Evolutionary conservation across 495 filamentous ascomycete genomes (phyloP), one percentile per base, ranked within the genome.

Genomic region (Ramalina intermedia): DNA sequence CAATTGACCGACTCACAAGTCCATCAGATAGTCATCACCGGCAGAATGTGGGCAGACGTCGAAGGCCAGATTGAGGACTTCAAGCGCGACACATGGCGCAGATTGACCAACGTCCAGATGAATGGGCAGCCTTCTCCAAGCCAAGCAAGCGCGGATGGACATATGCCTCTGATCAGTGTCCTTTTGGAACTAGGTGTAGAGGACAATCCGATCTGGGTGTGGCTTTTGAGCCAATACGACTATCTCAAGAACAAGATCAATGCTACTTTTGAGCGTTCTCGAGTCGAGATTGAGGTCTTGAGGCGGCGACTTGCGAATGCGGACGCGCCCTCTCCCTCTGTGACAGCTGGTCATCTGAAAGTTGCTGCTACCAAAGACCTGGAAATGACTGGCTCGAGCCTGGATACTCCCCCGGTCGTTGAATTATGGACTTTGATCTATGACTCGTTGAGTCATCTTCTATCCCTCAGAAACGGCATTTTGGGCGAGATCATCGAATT

Each of bases 141-240:
- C 16, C 69, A 71, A n/a, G 63, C 59, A 20, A 69, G 74, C 17
- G 71, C 80, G 43, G 86, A 94, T 50, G 83, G 89, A 59, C 78
- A 94, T 61, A 86, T 94, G 82, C 84, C 89, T 54, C 66, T 94
- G 42, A 95, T 95, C 40, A 73, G 82, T 13, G 74, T 95, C 14
- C 71, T 98, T 26, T 63, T 98, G 24, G 89, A 96, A 63, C 64
- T 98, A 16, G 91, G 91, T 20, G 89, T 94, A 11, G 82, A 91
- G 18, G 87, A 96, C 43, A 96, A 94, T 61, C 91, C 91, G 9
- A 90, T 96, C 45, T 94, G 84, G 84, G 74, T 87, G 1, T 98
- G 91, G 91, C 74, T 98, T 37, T 66, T 88, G 46, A 94, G 84
- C 57, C 79, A 86, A 6, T 88, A 85, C 56, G 85, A 94, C 42